phyloP scores from a whole-genome alignment of 2,329 filamentous ascomycete genomes.

The Aspergillus sp. region DNA sequence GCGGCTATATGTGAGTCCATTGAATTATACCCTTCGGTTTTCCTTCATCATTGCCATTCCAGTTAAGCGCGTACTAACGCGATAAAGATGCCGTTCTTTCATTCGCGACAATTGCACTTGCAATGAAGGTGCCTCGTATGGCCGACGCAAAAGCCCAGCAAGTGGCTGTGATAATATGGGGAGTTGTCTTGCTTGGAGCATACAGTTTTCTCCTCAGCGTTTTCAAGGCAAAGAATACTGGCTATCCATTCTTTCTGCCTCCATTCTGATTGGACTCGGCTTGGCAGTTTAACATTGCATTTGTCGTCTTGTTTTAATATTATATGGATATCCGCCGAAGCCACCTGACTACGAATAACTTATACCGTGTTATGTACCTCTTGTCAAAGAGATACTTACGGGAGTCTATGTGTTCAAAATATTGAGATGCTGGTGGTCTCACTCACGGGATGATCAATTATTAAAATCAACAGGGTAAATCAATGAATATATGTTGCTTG shows the following conservation, averaged over 20 bases:
- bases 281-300: neutral
- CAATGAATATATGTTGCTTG: too few relatives aligned
- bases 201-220: constrained; percentile 93
- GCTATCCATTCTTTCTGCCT: constrained; percentile 89
- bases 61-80: constrained; percentile 7
- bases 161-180: constrained; percentile 72
- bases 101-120: constrained; percentile 84
- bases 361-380: too few relatives aligned
- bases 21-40: neutral
- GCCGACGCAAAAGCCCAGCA: constrained; percentile 68
- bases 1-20: constrained; percentile 75
- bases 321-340: too few relatives aligned
- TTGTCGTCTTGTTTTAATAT: neutral
- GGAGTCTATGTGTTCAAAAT: too few relatives aligned
- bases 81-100: constrained; percentile 64
- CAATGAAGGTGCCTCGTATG: constrained; percentile 86
- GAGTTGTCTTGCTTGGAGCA: constrained; percentile 64
- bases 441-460: too few relatives aligned
- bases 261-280: constrained; percentile 56
- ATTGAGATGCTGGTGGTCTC: too few relatives aligned
- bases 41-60: neutral
- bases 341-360: too few relatives aligned
- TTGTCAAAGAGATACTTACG: too few relatives aligned
- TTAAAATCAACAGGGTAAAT: too few relatives aligned
- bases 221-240: constrained; percentile 89